phyloP scores from a whole-genome alignment of 164 flowering plant genomes.

The Annona squamosa region DNA sequence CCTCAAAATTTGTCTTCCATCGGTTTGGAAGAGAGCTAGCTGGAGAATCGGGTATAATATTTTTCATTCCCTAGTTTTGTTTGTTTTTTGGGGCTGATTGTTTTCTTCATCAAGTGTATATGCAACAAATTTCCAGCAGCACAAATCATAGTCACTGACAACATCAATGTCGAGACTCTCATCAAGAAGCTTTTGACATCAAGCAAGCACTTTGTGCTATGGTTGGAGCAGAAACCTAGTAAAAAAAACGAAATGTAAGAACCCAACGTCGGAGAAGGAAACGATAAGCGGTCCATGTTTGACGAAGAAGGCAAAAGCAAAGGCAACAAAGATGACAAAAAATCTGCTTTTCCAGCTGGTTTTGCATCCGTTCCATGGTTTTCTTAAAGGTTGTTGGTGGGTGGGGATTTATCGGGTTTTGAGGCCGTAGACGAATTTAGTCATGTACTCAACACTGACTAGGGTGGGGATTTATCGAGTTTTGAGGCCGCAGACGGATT shows the following conservation, averaged over 20 bases:
- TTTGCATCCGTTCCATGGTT: too few relatives aligned
- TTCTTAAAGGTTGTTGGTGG: too few relatives aligned
- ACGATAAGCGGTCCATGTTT: not conserved
- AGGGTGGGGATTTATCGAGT: too few relatives aligned
- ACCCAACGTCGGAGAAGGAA: not conserved
- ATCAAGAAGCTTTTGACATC: too few relatives aligned
- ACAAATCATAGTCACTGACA: conserved; percentile 53
- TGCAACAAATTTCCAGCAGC: conserved; percentile 31
- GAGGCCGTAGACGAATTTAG: too few relatives aligned
- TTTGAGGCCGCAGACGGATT: conserved; percentile 20
- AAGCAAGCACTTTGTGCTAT: too few relatives aligned
- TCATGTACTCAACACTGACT: too few relatives aligned
- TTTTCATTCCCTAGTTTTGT: not conserved
- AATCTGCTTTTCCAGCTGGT: conserved; percentile 22
- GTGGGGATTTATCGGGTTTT: too few relatives aligned
- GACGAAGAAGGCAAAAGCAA: not conserved
- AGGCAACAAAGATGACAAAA: not conserved
- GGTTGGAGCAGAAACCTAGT: too few relatives aligned
- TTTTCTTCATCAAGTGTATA: conserved; percentile 38
- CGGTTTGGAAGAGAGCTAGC: not conserved
- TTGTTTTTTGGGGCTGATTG: too few relatives aligned
- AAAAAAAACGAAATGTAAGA: too few relatives aligned
- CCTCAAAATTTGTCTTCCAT: not conserved
- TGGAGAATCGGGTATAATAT: not conserved
- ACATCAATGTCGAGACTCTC: conserved; percentile 39